Evolutionary conservation across 331 rosid genomes (phyloP).

Genomic region (Acacia concinna): DNA sequence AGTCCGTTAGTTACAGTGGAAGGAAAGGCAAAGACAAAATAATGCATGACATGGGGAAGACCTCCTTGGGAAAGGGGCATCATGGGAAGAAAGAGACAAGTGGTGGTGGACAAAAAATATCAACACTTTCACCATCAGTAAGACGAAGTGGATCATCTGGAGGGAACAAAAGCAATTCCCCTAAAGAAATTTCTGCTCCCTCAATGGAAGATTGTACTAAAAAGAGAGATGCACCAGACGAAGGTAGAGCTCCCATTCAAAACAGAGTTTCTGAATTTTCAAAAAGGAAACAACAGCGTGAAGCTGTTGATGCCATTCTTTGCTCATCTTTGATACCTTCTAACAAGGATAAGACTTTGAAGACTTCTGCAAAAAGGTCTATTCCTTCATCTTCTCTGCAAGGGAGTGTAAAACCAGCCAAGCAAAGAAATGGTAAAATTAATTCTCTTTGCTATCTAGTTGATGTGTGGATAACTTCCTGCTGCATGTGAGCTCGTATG

Average conservation of each 20-base stretch:
- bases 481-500: neutral
- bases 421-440: slow-evolving; percentile 58
- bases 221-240: slow-evolving; percentile 42
- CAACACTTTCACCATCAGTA: slow-evolving; percentile 38
- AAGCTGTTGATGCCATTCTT: slow-evolving; percentile 91
- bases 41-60: slow-evolving; percentile 39
- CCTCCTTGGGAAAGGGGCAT: slow-evolving; percentile 45
- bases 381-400: slow-evolving; percentile 46
- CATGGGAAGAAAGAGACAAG: slow-evolving; percentile 36
- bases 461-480: slow-evolving; percentile 1
- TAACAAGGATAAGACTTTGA: slow-evolving; percentile 58
- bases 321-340: slow-evolving; percentile 75
- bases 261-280: slow-evolving; percentile 50
- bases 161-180: slow-evolving; percentile 36
- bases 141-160: slow-evolving; percentile 37
- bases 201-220: slow-evolving; percentile 35
- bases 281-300: slow-evolving; percentile 88
- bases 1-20: slow-evolving; percentile 36
- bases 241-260: slow-evolving; percentile 43
- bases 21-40: slow-evolving; percentile 42
- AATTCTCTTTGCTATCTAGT: slow-evolving; percentile 15
- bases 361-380: slow-evolving; percentile 51
- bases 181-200: slow-evolving; percentile 43
- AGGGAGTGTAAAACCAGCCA: slow-evolving; percentile 52
- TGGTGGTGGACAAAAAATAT: slow-evolving; percentile 34